These are phyloP conservation scores for Dictyostelium capitatum DNA, from an alignment of 78 protist genomes.

Conservation along the genomic window DNA sequence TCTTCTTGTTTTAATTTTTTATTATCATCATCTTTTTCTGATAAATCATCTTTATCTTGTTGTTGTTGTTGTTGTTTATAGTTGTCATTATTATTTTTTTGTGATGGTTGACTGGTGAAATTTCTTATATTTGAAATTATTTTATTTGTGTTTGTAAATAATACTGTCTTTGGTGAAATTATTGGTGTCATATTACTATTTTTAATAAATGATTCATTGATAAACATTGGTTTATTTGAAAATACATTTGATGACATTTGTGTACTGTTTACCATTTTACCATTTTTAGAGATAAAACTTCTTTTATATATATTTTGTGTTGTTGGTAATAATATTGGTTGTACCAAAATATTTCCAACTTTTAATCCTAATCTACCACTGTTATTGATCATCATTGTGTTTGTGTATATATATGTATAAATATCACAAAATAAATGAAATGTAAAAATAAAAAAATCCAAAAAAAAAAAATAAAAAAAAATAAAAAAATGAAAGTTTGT, in stretches of 20 bases:
- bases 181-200: neutral
- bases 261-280: too few species aligned
- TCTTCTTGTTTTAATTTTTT: conserved; percentile 13
- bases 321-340: too few species aligned
- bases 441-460: neutral
- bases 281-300: too few species aligned
- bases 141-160: neutral
- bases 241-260: too few species aligned
- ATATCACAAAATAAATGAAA: neutral
- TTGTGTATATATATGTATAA: neutral
- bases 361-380: too few species aligned
- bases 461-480: neutral
- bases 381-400: too few species aligned
- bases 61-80: neutral
- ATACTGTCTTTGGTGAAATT: neutral
- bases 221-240: too few species aligned
- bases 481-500: neutral
- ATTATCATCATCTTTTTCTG: neutral
- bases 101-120: neutral
- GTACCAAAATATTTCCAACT: too few species aligned
- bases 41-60: neutral
- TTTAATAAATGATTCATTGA: too few species aligned
- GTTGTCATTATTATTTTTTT: neutral
- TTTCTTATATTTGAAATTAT: neutral
- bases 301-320: too few species aligned